Conservation (phyloP, 257 asterid species). For the Solanum pinnatisectum region DNA sequence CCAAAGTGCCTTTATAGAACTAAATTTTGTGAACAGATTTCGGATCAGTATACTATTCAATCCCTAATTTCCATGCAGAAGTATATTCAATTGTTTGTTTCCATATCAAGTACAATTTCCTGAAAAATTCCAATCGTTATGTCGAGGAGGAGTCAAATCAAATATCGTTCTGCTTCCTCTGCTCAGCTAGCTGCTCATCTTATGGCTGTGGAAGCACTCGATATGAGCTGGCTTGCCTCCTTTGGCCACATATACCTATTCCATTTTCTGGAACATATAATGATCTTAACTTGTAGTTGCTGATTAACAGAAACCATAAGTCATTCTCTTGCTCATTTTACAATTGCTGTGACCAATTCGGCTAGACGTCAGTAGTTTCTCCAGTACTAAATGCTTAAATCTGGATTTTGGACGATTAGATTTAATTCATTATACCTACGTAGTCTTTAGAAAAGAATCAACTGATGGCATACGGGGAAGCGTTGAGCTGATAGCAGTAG, state of each 20-base stretch:
- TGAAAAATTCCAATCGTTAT: neutral
- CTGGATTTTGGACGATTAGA: neutral
- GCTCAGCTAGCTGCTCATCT: neutral
- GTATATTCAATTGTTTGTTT: neutral
- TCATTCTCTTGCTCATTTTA: neutral
- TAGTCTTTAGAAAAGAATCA: neutral
- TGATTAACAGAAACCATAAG: neutral
- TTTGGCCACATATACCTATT: neutral
- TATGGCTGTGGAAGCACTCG: neutral
- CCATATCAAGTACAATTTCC: neutral
- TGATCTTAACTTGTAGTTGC: neutral
- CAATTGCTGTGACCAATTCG: neutral
- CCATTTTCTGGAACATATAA: neutral
- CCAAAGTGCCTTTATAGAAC: neutral
- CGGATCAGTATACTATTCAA: neutral
- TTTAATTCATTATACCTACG: neutral
- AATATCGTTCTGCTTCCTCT: neutral
- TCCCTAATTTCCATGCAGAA: neutral
- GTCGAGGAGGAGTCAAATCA: neutral
- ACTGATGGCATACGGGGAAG: neutral
- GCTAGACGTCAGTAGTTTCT: neutral
- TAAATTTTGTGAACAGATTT: neutral
- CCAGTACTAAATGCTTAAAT: neutral
- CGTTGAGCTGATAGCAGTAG: neutral
- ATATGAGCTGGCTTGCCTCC: neutral